Percentiles rank a stretch among this genome's conserved stretches.
Evolutionary conservation across 768 basidiomycete species (phyloP).

Genomic region (Boletus speciosus): DNA sequence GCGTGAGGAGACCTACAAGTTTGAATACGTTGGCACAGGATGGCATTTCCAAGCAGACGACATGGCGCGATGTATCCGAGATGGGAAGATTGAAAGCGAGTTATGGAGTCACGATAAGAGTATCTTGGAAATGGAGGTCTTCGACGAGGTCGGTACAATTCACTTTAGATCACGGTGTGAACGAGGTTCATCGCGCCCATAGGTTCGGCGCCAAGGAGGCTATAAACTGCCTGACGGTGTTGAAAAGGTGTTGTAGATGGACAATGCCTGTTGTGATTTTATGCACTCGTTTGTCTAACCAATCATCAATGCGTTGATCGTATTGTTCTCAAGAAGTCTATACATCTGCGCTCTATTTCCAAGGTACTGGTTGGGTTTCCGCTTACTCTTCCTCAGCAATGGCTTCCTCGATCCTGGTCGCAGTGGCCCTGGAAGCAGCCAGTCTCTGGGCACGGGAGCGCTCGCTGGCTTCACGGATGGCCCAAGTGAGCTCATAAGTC

Average conservation of each 20-base stretch:
- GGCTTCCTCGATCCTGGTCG: slow-evolving; percentile 23
- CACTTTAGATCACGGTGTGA: neutral
- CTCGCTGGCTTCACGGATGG: slow-evolving; percentile 80
- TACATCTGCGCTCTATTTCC: slow-evolving; percentile 1
- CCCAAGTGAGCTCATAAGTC: slow-evolving; percentile 93
- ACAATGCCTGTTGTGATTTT: neutral
- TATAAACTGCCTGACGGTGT: slow-evolving; percentile 40
- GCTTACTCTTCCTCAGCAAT: slow-evolving; percentile 28
- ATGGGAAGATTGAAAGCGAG: slow-evolving; percentile 41
- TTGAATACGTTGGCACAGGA: slow-evolving; percentile 36
- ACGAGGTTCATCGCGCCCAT: neutral
- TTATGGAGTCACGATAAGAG: slow-evolving; percentile 48
- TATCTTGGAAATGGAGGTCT: slow-evolving; percentile 30
- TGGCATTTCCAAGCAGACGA: slow-evolving; percentile 55
- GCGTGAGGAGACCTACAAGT: slow-evolving; percentile 34
- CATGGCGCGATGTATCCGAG: slow-evolving; percentile 40
- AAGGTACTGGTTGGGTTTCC: neutral
- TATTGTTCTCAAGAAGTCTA: neutral
- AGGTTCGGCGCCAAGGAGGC: slow-evolving; percentile 38
- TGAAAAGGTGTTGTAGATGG: slow-evolving; percentile 27
- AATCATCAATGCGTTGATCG: neutral
- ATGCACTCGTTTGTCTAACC: neutral
- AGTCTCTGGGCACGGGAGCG: slow-evolving; percentile 50
- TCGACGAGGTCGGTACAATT: slow-evolving; percentile 38
- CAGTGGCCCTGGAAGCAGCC: slow-evolving; percentile 34